Evolutionary conservation across 805 yeast species (phyloP).

Genomic region (Metschnikowia peoriensis): DNA sequence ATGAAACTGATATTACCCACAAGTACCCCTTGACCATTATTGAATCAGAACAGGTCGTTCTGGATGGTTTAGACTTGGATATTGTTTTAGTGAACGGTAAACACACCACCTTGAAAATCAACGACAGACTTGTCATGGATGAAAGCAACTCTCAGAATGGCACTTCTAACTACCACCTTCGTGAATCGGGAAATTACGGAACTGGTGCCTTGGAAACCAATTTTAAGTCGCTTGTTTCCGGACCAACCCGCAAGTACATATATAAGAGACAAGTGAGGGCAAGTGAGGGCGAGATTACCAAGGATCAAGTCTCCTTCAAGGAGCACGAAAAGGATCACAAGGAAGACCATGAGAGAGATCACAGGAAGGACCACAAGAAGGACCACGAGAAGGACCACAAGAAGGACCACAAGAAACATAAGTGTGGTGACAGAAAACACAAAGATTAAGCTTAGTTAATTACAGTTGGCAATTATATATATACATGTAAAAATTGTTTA

Average conservation of each 20-base stretch:
- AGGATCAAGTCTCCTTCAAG: conserved; percentile 8
- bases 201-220: conserved; percentile 37
- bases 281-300: conserved; percentile 29
- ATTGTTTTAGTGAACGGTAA: conserved; percentile 26
- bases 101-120: conserved; percentile 20
- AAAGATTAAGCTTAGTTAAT: neutral
- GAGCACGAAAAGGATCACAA: neutral
- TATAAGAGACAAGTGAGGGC: conserved; percentile 36
- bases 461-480: neutral
- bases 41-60: conserved; percentile 15
- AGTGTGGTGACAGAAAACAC: neutral
- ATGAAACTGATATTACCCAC: conserved; percentile 18
- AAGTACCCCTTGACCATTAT: conserved; percentile 30
- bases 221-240: conserved; percentile 23
- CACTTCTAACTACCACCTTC: conserved; percentile 40
- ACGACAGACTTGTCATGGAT: conserved; percentile 18
- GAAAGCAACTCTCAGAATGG: conserved; percentile 41
- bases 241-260: conserved; percentile 11
- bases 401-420: neutral
- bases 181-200: conserved; percentile 49
- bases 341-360: neutral
- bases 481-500: too few species aligned
- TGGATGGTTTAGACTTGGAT: conserved; percentile 24
- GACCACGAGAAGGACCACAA: neutral
- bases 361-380: neutral